Evolutionary conservation across 805 yeast species (phyloP).

Genomic region (Metschnikowia kofuensis): DNA sequence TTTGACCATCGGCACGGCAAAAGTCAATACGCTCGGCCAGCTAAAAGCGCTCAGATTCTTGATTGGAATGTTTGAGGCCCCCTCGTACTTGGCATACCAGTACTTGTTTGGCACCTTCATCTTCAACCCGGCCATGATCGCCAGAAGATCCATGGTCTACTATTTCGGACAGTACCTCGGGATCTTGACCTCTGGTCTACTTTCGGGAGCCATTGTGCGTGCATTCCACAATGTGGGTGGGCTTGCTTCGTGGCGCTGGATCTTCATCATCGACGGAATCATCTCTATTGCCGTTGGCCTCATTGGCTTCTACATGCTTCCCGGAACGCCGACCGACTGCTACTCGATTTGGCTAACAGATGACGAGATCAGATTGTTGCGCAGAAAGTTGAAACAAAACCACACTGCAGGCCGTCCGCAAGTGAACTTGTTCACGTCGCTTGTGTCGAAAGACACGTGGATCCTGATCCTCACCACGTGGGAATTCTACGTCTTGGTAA

Average conservation of each 20-base stretch:
- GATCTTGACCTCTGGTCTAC: slow-evolving; percentile 26
- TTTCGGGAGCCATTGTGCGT: slow-evolving; percentile 22
- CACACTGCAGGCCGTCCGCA: slow-evolving; percentile 19
- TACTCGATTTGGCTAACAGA: slow-evolving; percentile 18
- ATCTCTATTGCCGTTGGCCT: slow-evolving; percentile 16
- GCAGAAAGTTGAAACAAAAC: slow-evolving; percentile 26
- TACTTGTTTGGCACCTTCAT: slow-evolving; percentile 24
- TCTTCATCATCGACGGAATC: slow-evolving; percentile 18
- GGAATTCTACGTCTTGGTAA: slow-evolving; percentile 56
- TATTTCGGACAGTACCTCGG: slow-evolving; percentile 29
- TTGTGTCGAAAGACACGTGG: slow-evolving; percentile 42
- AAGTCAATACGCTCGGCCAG: slow-evolving; percentile 17
- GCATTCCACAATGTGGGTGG: slow-evolving; percentile 13
- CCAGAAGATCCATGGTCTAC: slow-evolving; percentile 26
- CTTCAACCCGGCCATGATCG: slow-evolving; percentile 24
- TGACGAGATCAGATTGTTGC: slow-evolving; percentile 29
- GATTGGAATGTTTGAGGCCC: slow-evolving; percentile 26
- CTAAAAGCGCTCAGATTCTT: slow-evolving; percentile 27
- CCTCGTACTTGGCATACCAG: slow-evolving; percentile 27
- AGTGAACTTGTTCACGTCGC: slow-evolving; percentile 15
- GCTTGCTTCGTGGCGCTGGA: slow-evolving; percentile 20
- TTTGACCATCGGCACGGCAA: slow-evolving; percentile 22
- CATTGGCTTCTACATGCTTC: slow-evolving; percentile 18
- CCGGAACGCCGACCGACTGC: slow-evolving; percentile 21
- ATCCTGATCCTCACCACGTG: slow-evolving; percentile 49